phyloP scores from a whole-genome alignment of 2,329 filamentous ascomycete species.

The Fusarium fujikuroi region DNA sequence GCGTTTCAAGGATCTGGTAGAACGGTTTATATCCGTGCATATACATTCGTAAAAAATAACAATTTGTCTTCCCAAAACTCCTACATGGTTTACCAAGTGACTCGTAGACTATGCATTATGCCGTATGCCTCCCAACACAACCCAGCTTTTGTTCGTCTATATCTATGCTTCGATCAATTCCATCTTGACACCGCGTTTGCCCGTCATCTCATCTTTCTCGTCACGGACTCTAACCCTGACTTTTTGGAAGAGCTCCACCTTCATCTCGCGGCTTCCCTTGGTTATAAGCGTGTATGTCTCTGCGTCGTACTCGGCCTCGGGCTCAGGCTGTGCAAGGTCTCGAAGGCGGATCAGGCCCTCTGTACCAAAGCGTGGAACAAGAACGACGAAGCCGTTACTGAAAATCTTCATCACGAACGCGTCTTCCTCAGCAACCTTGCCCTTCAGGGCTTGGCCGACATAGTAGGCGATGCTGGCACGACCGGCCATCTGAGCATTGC shows the following conservation, averaged over 20 bases:
- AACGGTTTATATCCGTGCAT: conserved; percentile 45
- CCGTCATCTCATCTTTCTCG: conserved; percentile 93
- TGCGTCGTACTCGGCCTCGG: conserved; percentile 83
- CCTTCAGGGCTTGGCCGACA: conserved; percentile 94
- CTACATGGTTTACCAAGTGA: conserved; percentile 22
- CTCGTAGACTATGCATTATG: conserved; percentile 29
- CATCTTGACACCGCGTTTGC: conserved; percentile 90
- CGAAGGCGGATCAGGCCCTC: conserved; percentile 89
- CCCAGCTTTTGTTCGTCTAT: neutral
- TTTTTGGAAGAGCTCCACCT: conserved; percentile 90
- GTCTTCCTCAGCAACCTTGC: conserved; percentile 79
- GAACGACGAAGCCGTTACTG: conserved; percentile 95
- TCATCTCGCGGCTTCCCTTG: conserved; percentile 64
- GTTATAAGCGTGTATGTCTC: conserved; percentile 83
- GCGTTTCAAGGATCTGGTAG: conserved; percentile 49
- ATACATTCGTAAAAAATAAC: conserved; percentile 42
- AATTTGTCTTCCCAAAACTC: conserved; percentile 41
- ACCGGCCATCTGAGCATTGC: conserved; percentile 95
- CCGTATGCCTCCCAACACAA: neutral
- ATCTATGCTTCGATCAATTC: conserved; percentile 62
- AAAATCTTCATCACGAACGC: conserved; percentile 98
- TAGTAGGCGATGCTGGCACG: conserved; percentile 97
- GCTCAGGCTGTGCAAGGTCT: conserved; percentile 81
- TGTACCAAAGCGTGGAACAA: conserved; percentile 95
- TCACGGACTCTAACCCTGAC: conserved; percentile 90